Evolutionary conservation across 225 moss, liverwort and hornwort species (phyloP), one percentile per base, ranked within the genome.

Genomic region (Pseudoscleropodium purum): DNA sequence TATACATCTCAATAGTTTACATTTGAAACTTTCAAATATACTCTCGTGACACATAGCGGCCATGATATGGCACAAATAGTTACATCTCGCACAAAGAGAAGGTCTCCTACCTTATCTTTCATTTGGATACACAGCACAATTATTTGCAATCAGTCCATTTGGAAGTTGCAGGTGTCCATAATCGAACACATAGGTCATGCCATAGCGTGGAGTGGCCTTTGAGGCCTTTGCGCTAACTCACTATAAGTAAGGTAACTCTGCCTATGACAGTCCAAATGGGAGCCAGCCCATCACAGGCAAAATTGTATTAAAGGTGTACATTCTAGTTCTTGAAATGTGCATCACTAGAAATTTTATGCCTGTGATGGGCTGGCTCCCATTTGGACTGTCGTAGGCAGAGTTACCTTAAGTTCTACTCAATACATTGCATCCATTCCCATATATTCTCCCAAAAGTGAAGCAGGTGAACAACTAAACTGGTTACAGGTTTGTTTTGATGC

Each of bases 221-320:
- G 1, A 68, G 29, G n/a, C 29, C 29, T 30, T 54, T 0, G 1
- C 9, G 20, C n/a, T 1, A 51, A 51, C 21, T 76, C 2, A 1
- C 20, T 61, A 41, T 3, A 8, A n/a, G n/a, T n/a, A n/a, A n/a
- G n/a, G n/a, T n/a, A n/a, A n/a, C n/a, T n/a, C n/a, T n/a, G n/a
- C n/a, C n/a, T n/a, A n/a, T n/a, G n/a, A n/a, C n/a, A n/a, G n/a
- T n/a, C n/a, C n/a, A n/a, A n/a, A n/a, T n/a, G n/a, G n/a, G n/a
- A n/a, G n/a, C n/a, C n/a, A n/a, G n/a, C n/a, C n/a, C n/a, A n/a
- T n/a, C n/a, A n/a, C n/a, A n/a, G n/a, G n/a, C n/a, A n/a, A n/a
- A n/a, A n/a, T n/a, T n/a, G n/a, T n/a, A n/a, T n/a, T n/a, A n/a
- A n/a, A n/a, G n/a, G n/a, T n/a, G n/a, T n/a, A n/a, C n/a, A n/a